Evolutionary conservation across 306 rosid genomes (phyloP), one percentile per base, ranked within the genome.

Genomic region (Malus fusca): DNA sequence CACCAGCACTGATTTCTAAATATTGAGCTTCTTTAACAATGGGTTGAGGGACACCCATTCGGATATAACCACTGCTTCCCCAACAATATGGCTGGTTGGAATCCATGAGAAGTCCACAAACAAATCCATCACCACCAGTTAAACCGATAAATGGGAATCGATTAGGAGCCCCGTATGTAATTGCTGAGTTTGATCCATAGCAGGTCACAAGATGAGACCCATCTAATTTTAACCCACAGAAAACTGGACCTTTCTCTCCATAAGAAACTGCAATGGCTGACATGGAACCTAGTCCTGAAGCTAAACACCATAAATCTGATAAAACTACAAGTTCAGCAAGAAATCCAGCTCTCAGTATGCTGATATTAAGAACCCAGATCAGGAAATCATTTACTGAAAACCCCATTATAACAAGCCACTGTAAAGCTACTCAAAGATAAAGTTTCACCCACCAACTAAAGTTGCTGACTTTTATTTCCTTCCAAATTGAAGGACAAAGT

Each of bases 41-140:
- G 70, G 97, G 95, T 52, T 90, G 95, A 58, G 97, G 96, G 75
- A 94, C 98, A 64, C 97, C 96, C 93, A 88, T 87, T 85, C 86
- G 87, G 51, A 94, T 79, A 59, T 87, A 82, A 33, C 83, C 81
- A 70, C 89, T 88, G 71, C 90, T 92, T 18, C 98, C 98, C 98
- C 98, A 94, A 77, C 98, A 94, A 78, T 91, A 94, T 6, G 98
- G 98, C 76, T 90, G 96, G 37, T 66, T 85, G 3, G 98, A 86
- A 77, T 85, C 84, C 90, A 89, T 66, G 3, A 94, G 86, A 79
- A 94, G 95, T 58, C 98, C 98, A 79, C 98, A 94, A 6, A 90
- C 95, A 85, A 90, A 94, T 61, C 96, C 97, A 69, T 90, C 90
- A 25, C 98, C 98, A 61, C 88, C 97, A 0, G 93, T 89, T 72